These are phyloP conservation scores for Pseudoscleropodium purum DNA, from an alignment of 225 moss, liverwort and hornwort species.

Conservation along the genomic window DNA sequence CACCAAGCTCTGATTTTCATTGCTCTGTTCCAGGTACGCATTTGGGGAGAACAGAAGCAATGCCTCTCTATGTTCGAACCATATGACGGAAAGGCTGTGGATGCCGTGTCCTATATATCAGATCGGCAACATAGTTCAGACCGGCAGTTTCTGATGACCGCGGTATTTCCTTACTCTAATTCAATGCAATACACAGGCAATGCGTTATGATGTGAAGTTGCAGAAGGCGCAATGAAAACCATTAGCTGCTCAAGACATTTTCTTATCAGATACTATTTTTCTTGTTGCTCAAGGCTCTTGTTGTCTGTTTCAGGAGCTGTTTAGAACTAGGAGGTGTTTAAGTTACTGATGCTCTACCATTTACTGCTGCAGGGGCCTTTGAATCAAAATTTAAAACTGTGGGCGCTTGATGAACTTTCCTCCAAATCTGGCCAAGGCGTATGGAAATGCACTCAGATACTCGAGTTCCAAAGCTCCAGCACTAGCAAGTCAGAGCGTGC, in stretches of 20 bases:
- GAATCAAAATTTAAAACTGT: slow-evolving; percentile 60
- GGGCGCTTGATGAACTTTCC: slow-evolving; percentile 44
- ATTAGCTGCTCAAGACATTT: not conserved
- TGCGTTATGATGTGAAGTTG: not conserved
- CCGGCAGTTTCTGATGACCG: slow-evolving; percentile 5
- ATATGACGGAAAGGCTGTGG: slow-evolving; percentile 57
- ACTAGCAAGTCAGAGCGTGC: slow-evolving; percentile 44
- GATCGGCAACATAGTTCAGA: slow-evolving; percentile 29
- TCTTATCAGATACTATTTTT: not conserved
- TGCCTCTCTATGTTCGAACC: slow-evolving; percentile 41
- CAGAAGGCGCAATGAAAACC: not conserved
- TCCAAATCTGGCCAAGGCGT: slow-evolving; percentile 37
- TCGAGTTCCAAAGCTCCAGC: slow-evolving; percentile 50
- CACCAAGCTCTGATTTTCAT: not conserved
- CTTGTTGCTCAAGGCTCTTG: not conserved
- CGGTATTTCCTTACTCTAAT: not conserved
- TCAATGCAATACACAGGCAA: not conserved
- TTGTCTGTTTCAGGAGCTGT: not conserved
- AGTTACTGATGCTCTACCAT: not conserved
- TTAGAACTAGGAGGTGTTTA: not conserved
- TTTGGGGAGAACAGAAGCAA: slow-evolving; percentile 74
- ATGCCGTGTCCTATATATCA: slow-evolving; percentile 52
- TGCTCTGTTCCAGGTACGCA: slow-evolving; percentile 41
- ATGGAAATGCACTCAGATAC: slow-evolving; percentile 61
- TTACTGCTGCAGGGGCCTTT: slow-evolving; percentile 43